These are phyloP conservation scores for Prototheca wickerhamii DNA, from an alignment of 163 green algal species.

Conservation along the genomic window DNA sequence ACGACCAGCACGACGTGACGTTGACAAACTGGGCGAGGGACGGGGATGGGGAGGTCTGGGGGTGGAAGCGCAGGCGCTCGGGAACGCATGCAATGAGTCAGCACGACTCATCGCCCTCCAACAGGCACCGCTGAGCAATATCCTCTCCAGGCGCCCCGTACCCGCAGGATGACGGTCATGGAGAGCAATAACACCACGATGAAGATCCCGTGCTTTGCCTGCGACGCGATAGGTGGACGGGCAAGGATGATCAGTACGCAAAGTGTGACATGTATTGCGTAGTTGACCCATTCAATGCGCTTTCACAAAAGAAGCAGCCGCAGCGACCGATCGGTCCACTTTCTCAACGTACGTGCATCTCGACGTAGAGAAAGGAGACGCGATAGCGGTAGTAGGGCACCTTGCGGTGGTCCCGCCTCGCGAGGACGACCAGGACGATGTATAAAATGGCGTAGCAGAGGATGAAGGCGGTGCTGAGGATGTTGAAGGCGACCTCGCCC, in stretches of 20 bases:
- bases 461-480: not conserved
- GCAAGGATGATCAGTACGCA: too few relatives aligned
- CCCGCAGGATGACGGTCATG: not conserved
- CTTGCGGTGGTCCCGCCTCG: not conserved
- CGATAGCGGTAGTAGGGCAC: not conserved
- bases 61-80: too few relatives aligned
- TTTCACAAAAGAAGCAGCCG: too few relatives aligned
- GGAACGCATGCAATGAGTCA: too few relatives aligned
- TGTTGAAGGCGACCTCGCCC: not conserved
- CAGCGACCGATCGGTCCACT: too few relatives aligned
- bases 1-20: not conserved
- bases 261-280: too few relatives aligned
- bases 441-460: not conserved
- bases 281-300: too few relatives aligned
- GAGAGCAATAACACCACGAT: not conserved
- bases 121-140: too few relatives aligned
- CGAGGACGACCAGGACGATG: not conserved
- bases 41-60: not conserved
- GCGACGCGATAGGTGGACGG: not conserved
- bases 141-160: too few relatives aligned
- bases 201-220: not conserved
- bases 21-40: not conserved
- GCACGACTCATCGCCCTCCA: too few relatives aligned
- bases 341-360: slow-evolving; percentile 1
- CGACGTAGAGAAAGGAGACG: not conserved